A percentile compares a stretch with the other conserved stretches of the same genome.
Conservation (phyloP, 495 filamentous ascomycete species). For the Glutinoglossum americanum region DNA sequence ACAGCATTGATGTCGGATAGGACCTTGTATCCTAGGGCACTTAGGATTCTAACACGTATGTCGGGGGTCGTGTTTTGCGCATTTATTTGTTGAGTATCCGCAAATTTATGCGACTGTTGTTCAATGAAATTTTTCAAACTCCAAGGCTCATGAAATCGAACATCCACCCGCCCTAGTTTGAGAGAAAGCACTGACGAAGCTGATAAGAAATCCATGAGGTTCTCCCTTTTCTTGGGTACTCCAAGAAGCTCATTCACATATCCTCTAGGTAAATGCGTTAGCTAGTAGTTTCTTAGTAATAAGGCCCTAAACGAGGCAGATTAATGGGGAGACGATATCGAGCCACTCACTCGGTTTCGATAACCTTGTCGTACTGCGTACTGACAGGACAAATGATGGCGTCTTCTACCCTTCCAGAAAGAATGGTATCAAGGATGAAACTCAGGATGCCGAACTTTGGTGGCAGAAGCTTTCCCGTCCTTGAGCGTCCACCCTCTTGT, state of each 20-base stretch:
- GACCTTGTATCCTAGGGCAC: conserved; percentile 76
- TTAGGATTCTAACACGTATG: conserved; percentile 36
- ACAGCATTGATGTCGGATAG: conserved; percentile 87
- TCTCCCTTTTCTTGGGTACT: conserved; percentile 86
- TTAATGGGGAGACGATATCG: neutral
- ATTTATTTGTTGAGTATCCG: conserved; percentile 14
- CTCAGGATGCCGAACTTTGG: conserved; percentile 93
- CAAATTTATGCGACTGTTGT: conserved; percentile 37
- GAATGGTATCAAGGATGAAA: conserved; percentile 74
- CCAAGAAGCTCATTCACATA: conserved; percentile 89
- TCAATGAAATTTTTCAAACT: conserved; percentile 59
- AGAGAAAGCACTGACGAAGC: conserved; percentile 78
- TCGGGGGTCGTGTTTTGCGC: conserved; percentile 12
- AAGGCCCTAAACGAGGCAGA: neutral
- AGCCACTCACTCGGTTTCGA: conserved; percentile 60
- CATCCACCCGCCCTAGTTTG: conserved; percentile 76
- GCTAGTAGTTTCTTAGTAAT: neutral
- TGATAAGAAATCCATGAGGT: conserved; percentile 65
- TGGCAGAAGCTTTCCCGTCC: conserved; percentile 80
- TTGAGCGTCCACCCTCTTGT: conserved; percentile 62
- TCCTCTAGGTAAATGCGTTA: conserved; percentile 23
- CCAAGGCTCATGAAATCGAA: conserved; percentile 92
- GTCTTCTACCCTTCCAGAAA: conserved; percentile 76
- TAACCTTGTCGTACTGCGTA: conserved; percentile 96
- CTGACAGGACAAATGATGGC: conserved; percentile 85